phyloP scores from a whole-genome alignment of 1,284 basidiomycete species.

The Vanrija humicola region DNA sequence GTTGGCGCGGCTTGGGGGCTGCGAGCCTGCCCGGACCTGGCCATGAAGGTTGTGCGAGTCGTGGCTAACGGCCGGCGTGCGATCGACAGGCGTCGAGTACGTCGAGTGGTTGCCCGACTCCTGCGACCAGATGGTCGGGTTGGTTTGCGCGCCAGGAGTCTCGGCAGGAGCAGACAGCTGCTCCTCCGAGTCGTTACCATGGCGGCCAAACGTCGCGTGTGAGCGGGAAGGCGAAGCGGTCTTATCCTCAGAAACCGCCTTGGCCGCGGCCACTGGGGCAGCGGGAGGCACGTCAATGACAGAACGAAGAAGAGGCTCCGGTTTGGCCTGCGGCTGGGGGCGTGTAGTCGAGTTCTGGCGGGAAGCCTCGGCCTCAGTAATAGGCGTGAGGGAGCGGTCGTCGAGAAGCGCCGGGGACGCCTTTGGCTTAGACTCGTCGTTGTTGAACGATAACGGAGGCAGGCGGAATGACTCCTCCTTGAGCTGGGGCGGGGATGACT shows the following conservation, averaged over 20 bases:
- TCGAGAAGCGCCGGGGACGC: neutral
- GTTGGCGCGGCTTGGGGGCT: neutral
- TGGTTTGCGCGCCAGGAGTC: neutral
- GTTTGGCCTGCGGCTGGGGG: neutral
- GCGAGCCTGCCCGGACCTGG: too few species aligned
- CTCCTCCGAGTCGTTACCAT: too few species aligned
- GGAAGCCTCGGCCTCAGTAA: conserved; percentile 51
- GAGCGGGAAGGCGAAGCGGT: too few species aligned
- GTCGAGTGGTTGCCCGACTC: neutral
- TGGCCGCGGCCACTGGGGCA: too few species aligned
- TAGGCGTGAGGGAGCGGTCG: conserved; percentile 51
- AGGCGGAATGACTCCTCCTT: conserved; percentile 24
- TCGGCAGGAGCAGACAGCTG: neutral
- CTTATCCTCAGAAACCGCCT: too few species aligned
- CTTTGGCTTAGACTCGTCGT: neutral
- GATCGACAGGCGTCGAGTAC: neutral
- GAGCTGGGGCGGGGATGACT: neutral
- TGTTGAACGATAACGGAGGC: conserved; percentile 37
- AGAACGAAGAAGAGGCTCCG: neutral
- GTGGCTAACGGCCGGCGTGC: neutral
- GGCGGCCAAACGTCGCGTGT: too few species aligned
- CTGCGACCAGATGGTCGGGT: neutral
- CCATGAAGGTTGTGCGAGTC: too few species aligned
- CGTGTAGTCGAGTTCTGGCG: conserved; percentile 27
- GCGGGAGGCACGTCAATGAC: too few species aligned